Evolutionary conservation across 1,139 yeast species (phyloP).

Genomic region (Scheffersomyces insectosa): DNA sequence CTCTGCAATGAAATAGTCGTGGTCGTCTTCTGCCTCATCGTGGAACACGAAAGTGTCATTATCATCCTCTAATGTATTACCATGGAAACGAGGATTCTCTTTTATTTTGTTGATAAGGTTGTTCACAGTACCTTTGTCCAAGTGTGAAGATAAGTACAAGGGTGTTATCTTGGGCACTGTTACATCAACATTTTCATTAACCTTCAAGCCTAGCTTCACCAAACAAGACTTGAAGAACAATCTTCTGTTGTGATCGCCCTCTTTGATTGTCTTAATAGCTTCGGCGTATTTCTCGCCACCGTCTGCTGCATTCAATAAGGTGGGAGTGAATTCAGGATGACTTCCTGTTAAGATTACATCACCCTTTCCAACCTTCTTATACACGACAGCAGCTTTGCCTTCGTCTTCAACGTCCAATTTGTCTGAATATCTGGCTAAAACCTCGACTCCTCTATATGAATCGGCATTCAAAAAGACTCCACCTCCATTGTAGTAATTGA

Average conservation of each 20-base stretch:
- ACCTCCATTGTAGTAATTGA: constrained; percentile 81
- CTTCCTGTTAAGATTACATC: constrained; percentile 77
- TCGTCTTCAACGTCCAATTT: constrained; percentile 37
- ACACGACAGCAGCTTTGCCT: constrained; percentile 69
- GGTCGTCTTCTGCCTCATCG: constrained; percentile 24
- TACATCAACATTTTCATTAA: constrained; percentile 49
- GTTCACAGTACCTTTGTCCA: constrained; percentile 21
- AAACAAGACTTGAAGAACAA: constrained; percentile 59
- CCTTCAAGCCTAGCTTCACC: constrained; percentile 63
- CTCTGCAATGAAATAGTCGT: constrained; percentile 19
- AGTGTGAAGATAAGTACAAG: constrained; percentile 42
- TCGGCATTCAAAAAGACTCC: constrained; percentile 79
- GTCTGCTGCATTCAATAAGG: constrained; percentile 36
- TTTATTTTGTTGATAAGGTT: constrained; percentile 31
- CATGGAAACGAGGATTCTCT: constrained; percentile 43
- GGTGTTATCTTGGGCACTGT: constrained; percentile 75
- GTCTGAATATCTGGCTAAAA: constrained; percentile 67
- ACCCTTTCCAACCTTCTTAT: constrained; percentile 72
- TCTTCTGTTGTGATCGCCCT: constrained; percentile 48
- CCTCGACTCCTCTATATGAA: constrained; percentile 56
- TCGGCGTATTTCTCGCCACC: constrained; percentile 28
- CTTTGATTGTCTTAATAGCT: constrained; percentile 39
- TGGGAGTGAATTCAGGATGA: constrained; percentile 84
- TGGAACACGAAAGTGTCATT: constrained; percentile 56
- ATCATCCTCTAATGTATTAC: constrained; percentile 48